Evolutionary conservation across 1,284 basidiomycete genomes (phyloP).

Genomic region (Fistulinella cinereoalba): DNA sequence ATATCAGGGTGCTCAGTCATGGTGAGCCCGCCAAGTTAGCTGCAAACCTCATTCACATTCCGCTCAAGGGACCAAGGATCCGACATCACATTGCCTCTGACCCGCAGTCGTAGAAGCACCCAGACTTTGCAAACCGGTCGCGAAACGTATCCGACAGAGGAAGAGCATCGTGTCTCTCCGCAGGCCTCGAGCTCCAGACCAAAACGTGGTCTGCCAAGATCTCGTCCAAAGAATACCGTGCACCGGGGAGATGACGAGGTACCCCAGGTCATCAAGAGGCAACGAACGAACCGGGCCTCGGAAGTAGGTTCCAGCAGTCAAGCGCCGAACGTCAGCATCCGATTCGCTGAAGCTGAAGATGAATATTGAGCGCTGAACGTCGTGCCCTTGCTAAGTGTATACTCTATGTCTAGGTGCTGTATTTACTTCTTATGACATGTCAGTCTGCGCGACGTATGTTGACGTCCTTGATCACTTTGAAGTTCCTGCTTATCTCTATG

Average conservation of each 20-base stretch:
- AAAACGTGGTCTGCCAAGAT: slow-evolving; percentile 31
- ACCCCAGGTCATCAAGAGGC: slow-evolving; percentile 20
- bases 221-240: slow-evolving; percentile 7
- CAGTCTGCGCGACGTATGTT: too few species aligned
- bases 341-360: slow-evolving; percentile 17
- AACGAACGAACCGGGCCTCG: slow-evolving; percentile 19
- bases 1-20: slow-evolving; percentile 12
- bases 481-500: too few species aligned
- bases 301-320: slow-evolving; percentile 17
- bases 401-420: too few species aligned
- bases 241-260: slow-evolving; percentile 4
- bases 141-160: slow-evolving; percentile 20
- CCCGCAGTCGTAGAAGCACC: slow-evolving; percentile 8
- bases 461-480: too few species aligned
- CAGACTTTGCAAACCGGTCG: slow-evolving; percentile 10
- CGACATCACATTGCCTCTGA: not conserved
- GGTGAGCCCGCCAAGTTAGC: too few species aligned
- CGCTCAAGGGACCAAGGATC: slow-evolving; percentile 7
- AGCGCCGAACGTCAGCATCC: not conserved
- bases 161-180: slow-evolving; percentile 20
- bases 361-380: slow-evolving; percentile 12
- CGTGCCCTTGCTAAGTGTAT: not conserved
- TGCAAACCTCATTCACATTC: too few species aligned
- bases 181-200: slow-evolving; percentile 13
- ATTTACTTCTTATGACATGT: too few species aligned